Evolutionary conservation across 2,329 filamentous ascomycete species (phyloP), one percentile per base, ranked within the genome.

Genomic region (Fusarium continuum): DNA sequence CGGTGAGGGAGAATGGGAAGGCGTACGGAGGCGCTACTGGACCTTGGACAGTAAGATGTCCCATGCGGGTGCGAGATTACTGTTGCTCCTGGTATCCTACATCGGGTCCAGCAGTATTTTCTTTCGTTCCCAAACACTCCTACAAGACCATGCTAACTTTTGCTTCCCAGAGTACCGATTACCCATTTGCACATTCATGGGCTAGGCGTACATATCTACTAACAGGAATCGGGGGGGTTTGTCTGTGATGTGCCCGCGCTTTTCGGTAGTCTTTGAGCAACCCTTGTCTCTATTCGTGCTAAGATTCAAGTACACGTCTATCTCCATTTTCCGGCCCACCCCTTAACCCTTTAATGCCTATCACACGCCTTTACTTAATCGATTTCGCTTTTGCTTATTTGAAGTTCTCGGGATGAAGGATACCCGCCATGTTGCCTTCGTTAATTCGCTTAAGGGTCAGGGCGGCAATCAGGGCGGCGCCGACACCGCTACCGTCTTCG

Each of bases 401-500:
- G 66, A 85, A 89, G 74, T 88, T 87, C 75, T 89, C 86, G 2
- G 84, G 85, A 73, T 88, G 85, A 70, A 88, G 75, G 62, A 90
- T 87, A 72, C 87, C 87, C 13, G 85, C 82, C 74, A 87, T 62
- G 71, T 88, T 89, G 48, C 87, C 87, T 45, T 82, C 80, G 73
- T 85, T 80, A 61, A 88, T 85, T 48, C 87, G 79, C 82, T 89
- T 85, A 64, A 89, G 76, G 13, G 87, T 90, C 73, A 90, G 73
- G 11, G 87, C 87, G 8, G 95, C 95, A 81, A 99, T 98, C 60
- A 99, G 80, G 5, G 95, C 95, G 38, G 94, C 95, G 68, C 94
- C 94, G n/a, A 98, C 95, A 85, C 94, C 95, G 66, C 90, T 94
- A 65, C 95, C 95, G 76, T 99, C 95, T 80, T 99, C 95, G 60